phyloP scores from a whole-genome alignment of 345 rosid species.

The Litchi chinensis region DNA sequence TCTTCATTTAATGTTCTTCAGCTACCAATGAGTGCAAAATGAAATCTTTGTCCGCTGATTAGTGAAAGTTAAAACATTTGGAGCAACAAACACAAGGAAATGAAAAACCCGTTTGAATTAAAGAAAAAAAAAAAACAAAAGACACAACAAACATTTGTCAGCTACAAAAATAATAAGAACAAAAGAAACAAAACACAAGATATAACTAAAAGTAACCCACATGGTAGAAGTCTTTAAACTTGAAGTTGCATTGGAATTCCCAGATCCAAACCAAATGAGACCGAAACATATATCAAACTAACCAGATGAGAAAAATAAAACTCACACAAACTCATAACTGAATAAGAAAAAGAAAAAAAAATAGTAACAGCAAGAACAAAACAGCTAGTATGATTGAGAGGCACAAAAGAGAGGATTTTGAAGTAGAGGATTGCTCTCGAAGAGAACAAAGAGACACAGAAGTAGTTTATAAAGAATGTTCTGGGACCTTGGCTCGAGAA shows the following conservation, averaged over 20 bases:
- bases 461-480: too few species aligned
- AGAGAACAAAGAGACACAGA: background rate
- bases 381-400: background rate
- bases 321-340: background rate
- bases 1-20: background rate
- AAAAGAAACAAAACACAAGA: background rate
- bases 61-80: background rate
- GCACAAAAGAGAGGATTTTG: background rate
- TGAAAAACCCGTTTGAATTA: background rate
- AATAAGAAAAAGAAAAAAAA: background rate
- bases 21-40: background rate
- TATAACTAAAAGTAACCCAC: background rate
- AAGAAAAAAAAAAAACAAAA: background rate
- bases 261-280: slow-evolving; percentile 23
- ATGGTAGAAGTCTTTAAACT: background rate
- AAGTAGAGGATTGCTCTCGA: background rate
- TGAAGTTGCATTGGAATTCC: background rate
- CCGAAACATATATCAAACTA: background rate
- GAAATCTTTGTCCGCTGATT: background rate
- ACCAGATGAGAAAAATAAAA: background rate
- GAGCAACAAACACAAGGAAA: background rate
- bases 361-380: background rate
- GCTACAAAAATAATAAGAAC: background rate
- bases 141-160: background rate
- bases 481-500: background rate